Conservation (phyloP, 169 alveolate species). For the Amoebophrya sp. region DNA sequence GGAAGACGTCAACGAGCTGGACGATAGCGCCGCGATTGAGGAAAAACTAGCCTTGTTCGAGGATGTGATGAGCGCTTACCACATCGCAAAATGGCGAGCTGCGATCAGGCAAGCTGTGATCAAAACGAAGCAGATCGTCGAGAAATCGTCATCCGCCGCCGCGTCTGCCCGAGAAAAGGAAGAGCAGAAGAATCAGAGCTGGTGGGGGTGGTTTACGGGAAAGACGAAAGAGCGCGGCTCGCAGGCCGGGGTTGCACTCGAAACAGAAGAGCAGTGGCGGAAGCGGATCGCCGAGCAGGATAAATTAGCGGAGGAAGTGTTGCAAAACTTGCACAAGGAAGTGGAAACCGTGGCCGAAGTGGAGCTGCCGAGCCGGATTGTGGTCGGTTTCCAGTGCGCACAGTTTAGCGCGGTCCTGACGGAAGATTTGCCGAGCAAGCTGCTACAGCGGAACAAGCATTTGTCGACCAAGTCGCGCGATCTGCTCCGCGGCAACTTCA, state of each 20-base stretch:
- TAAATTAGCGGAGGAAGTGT: not conserved
- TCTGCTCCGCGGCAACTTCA: not conserved
- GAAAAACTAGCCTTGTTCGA: not conserved
- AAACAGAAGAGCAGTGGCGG: not conserved
- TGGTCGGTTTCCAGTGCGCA: not conserved
- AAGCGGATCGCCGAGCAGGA: too few species aligned
- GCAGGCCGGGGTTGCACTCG: not conserved
- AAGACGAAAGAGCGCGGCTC: not conserved
- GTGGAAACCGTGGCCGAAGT: not conserved
- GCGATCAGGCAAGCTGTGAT: not conserved
- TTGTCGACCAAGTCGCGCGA: too few species aligned
- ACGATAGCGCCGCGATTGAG: not conserved
- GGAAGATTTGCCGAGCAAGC: not conserved
- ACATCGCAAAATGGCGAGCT: not conserved
- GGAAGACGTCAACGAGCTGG: not conserved
- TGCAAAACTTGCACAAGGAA: not conserved
- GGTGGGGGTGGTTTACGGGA: not conserved
- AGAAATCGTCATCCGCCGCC: not conserved
- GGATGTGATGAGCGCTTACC: not conserved
- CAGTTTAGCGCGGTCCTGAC: not conserved
- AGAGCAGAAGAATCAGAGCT: not conserved
- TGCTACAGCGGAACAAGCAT: too few species aligned
- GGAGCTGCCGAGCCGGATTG: not conserved
- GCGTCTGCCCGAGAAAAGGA: not conserved
- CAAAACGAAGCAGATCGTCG: not conserved